Evolutionary conservation across 2,329 filamentous ascomycete species (phyloP).

Genomic region (Fusarium sp.): DNA sequence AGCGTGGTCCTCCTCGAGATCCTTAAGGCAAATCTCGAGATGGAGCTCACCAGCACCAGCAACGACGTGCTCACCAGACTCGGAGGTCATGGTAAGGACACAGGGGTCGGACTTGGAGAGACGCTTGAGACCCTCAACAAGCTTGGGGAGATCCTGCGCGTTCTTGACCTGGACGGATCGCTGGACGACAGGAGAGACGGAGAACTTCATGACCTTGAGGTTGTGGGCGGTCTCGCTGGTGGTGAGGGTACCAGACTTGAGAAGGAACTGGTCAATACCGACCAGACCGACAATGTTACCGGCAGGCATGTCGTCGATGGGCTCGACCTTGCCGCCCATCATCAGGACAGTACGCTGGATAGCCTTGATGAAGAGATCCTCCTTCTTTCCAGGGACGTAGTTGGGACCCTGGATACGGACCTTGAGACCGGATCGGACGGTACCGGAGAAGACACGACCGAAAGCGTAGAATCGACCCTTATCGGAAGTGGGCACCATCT

Average conservation of each 20-base stretch:
- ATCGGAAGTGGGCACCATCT: slow-evolving; percentile 99
- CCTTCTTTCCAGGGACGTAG: slow-evolving; percentile 98
- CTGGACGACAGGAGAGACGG: slow-evolving; percentile 97
- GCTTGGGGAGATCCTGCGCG: slow-evolving; percentile 98
- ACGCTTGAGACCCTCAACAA: slow-evolving; percentile 99
- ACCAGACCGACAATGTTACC: slow-evolving; percentile 99
- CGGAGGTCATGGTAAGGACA: slow-evolving; percentile 88
- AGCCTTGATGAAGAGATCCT: slow-evolving; percentile 98
- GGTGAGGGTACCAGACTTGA: slow-evolving; percentile 99
- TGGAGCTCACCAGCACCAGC: slow-evolving; percentile 99
- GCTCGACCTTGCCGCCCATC: slow-evolving; percentile 99
- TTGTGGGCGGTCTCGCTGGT: slow-evolving; percentile 98
- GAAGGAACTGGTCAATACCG: slow-evolving; percentile 99
- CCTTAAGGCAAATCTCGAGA: slow-evolving; percentile 99
- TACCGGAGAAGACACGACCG: slow-evolving; percentile 99
- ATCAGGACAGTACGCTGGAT: slow-evolving; percentile 99
- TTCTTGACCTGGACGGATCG: slow-evolving; percentile 99
- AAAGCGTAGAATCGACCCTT: slow-evolving; percentile 99
- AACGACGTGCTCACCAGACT: slow-evolving; percentile 98
- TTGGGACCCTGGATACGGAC: slow-evolving; percentile 99
- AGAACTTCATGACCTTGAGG: slow-evolving; percentile 99
- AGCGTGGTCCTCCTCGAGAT: slow-evolving; percentile 99
- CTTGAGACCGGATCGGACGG: slow-evolving; percentile 96
- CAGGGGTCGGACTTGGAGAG: slow-evolving; percentile 99
- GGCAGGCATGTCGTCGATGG: slow-evolving; percentile 98